Conservation (phyloP, 306 rosid genomes). For the Acacia crassicarpa region DNA sequence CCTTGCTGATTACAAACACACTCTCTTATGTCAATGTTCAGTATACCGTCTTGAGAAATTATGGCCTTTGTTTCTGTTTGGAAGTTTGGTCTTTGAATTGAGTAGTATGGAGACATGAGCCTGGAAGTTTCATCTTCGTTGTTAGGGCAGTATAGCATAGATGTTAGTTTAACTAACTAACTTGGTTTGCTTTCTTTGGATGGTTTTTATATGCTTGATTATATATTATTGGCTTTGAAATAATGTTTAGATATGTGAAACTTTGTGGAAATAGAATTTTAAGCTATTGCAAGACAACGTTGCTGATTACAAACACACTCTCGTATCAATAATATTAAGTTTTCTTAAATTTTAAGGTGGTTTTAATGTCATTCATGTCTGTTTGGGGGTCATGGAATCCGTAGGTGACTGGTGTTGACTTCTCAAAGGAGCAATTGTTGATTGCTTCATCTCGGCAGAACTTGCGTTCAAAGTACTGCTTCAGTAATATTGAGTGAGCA, state of each 20-base stretch:
- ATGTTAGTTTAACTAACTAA: neutral
- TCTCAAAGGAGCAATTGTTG: constrained; percentile 59
- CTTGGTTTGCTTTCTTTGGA: neutral
- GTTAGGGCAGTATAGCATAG: too few species aligned
- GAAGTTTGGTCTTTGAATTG: neutral
- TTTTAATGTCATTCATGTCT: neutral
- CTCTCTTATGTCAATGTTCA: neutral
- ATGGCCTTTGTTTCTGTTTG: neutral
- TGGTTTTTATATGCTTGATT: neutral
- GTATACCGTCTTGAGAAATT: neutral
- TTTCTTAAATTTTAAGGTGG: neutral
- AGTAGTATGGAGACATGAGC: neutral
- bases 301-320: neutral
- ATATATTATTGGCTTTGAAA: neutral
- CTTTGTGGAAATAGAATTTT: neutral
- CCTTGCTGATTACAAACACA: neutral
- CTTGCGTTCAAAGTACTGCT: constrained; percentile 17
- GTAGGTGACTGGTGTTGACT: constrained; percentile 63
- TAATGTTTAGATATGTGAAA: neutral
- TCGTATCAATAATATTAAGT: neutral
- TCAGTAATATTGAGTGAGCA: constrained; percentile 35
- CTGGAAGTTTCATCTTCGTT: neutral
- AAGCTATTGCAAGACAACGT: neutral
- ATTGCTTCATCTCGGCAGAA: constrained; percentile 64
- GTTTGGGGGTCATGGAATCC: constrained; percentile 17